These are phyloP conservation scores for Gloeophyllum trabeum DNA, from an alignment of 768 basidiomycete genomes.

Conservation along the genomic window DNA sequence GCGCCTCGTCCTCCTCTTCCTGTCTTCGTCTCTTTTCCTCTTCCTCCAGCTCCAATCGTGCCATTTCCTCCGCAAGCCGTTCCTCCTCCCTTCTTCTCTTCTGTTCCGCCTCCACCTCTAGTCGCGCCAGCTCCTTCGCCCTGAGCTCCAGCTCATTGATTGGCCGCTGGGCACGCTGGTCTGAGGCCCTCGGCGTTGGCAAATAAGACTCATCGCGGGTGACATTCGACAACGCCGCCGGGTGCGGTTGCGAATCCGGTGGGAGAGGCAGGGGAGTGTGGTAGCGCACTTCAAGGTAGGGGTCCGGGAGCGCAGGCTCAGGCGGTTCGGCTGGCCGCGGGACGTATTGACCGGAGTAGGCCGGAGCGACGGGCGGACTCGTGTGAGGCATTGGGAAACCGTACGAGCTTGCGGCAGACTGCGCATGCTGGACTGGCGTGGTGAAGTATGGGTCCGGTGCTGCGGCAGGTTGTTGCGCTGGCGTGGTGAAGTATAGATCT, in stretches of 20 bases:
- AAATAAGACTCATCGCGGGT: too few relatives aligned
- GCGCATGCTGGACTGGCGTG: not conserved
- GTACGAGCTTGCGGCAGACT: not conserved
- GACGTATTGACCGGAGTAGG: too few relatives aligned
- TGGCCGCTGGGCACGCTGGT: slow-evolving; percentile 3
- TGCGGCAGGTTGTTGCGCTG: not conserved
- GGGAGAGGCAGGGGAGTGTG: slow-evolving; percentile 45
- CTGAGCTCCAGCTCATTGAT: not conserved
- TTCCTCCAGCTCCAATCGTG: slow-evolving; percentile 20
- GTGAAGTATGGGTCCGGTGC: not conserved
- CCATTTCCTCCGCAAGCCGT: slow-evolving; percentile 14
- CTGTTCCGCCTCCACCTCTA: slow-evolving; percentile 3
- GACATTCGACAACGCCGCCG: too few relatives aligned
- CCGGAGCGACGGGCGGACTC: too few relatives aligned
- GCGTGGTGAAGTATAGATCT: not conserved
- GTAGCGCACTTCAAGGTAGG: slow-evolving; percentile 35
- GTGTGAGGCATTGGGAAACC: too few relatives aligned
- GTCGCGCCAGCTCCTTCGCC: not conserved
- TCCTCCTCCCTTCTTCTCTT: slow-evolving; percentile 12
- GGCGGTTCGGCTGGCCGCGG: too few relatives aligned
- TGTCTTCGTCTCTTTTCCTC: slow-evolving; percentile 28
- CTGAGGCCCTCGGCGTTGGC: slow-evolving; percentile 7
- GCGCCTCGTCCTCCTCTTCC: slow-evolving; percentile 28
- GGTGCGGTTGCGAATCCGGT: slow-evolving; percentile 16
- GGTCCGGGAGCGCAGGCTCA: slow-evolving; percentile 25